Base-by-base conservation (phyloP, 1,284 basidiomycete species). In the Apiotrichum porosum region DNA sequence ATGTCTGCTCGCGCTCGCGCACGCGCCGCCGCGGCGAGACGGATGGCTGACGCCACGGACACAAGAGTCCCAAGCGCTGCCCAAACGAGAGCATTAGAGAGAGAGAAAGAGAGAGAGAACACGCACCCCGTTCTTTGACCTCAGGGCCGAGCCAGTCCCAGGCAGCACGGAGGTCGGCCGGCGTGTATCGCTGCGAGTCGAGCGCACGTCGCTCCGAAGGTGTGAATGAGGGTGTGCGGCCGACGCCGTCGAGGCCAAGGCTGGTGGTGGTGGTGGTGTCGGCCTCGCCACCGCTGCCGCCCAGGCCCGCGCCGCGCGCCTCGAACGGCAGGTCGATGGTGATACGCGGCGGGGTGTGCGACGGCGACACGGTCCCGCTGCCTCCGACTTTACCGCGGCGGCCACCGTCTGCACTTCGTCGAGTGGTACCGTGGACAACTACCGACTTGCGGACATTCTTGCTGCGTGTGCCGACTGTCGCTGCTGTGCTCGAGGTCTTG, bases 111-210 rank as follows among this genome's bases (percentile, higher is more conserved):
- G n/a, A n/a, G n/a, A n/a, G n/a, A n/a, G n/a, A n/a, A n/a, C n/a
- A 17, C 34, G n/a, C 34, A 70, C 68, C 63, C 33, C 48, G 51
- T 22, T 57, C 50, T 36, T 36, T 54, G 22, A 69, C 49, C n/a
- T 58, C 60, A 14, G 52, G 44, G 2, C 66, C 66, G 17, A 69
- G 52, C 37, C 57, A 50, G n/a, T 59, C 56, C 66, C 65, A 68
- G 10, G 54, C 62, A 5, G 49, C 38, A 36, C 42, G 50, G 6
- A 66, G 52, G 34, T 66, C 64, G 13, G 55, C 58, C 9, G 55
- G 45, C 4, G 44, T 47, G 43, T 55, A 61, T 18, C 51, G 48
- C 35, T 63, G 49, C 5, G 47, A 47, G 21, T 56, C 52, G 33
- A 70, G 47, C 33, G 56, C 47, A 18, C 51, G 42, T 24, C 47